Evolutionary conservation across 1,139 yeast species (phyloP), one percentile per base, ranked within the genome.

Genomic region (Yamadazyma taylorii): DNA sequence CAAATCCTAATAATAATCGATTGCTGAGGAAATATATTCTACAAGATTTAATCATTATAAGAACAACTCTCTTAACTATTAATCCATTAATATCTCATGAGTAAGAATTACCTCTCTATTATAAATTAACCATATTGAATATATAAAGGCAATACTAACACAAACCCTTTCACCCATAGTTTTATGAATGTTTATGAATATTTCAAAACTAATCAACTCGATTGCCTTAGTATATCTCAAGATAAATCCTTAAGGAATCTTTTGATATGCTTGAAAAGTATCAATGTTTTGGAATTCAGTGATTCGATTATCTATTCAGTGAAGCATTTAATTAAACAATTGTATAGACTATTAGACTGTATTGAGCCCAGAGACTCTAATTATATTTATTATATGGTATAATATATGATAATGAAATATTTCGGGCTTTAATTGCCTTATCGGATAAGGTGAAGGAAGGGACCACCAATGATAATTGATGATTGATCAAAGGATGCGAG

Each of bases 181-280:
- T 26, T 30, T 24, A 11, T 2, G 2, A 34, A 14, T 3, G 13
- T 39, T 4, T 25, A 30, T 6, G 19, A 14, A 5, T 34, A 28
- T 22, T 34, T 37, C 22, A 22, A 15, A 5, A 22, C 15, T 11
- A 22, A 22, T 25, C 16, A 28, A 9, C 15, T 10, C 12, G 9
- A 6, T 14, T 24, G 13, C 8, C 24, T 31, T n/a, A 32, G 21
- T 2, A 17, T 34, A 3, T 33, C 32, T 8, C 31, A 36, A 24
- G 37, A 32, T 17, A 35, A 29, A 26, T 38, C 47, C 2, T 33
- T 43, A 13, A 29, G 46, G 24, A 31, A 24, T 8, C 17, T 43
- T n/a, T 24, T 45, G 12, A 24, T 42, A 4, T 28, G n/a, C 11
- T 25, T 47, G 7, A 45, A 34, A 17, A 42, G 32, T 25, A 22